Percentiles rank a stretch among this genome's conserved stretches.
phyloP scores from a whole-genome alignment of 2,329 filamentous ascomycete genomes.

The Neopestalotiopsis rosae region DNA sequence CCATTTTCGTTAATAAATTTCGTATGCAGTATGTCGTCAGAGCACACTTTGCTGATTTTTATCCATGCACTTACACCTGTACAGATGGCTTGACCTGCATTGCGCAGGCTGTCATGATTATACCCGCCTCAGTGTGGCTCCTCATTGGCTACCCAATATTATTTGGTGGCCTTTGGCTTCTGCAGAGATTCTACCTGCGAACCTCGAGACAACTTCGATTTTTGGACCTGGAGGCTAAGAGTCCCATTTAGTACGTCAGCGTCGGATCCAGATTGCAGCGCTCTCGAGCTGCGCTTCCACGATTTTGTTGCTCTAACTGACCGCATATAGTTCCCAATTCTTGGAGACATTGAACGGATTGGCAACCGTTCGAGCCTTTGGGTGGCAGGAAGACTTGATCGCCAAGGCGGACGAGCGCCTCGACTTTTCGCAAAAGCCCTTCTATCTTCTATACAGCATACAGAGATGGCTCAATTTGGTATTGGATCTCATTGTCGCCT shows the following conservation, averaged over 20 bases:
- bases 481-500: slow-evolving; percentile 37
- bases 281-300: neutral
- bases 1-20: slow-evolving; percentile 15
- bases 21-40: slow-evolving; percentile 8
- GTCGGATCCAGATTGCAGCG: neutral
- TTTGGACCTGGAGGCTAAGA: slow-evolving; percentile 49
- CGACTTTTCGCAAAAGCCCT: slow-evolving; percentile 35
- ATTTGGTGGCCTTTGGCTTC: slow-evolving; percentile 39
- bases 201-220: slow-evolving; percentile 52
- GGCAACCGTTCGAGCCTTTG: slow-evolving; percentile 50
- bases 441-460: slow-evolving; percentile 36
- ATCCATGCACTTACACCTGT: neutral
- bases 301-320: neutral
- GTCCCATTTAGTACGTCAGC: slow-evolving; percentile 41
- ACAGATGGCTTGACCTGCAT: slow-evolving; percentile 42
- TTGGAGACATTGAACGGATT: slow-evolving; percentile 48
- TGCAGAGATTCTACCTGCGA: slow-evolving; percentile 52
- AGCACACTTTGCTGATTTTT: neutral
- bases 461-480: slow-evolving; percentile 40
- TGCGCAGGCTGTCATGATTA: slow-evolving; percentile 18
- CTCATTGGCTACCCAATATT: slow-evolving; percentile 20
- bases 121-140: slow-evolving; percentile 17
- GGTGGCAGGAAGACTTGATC: slow-evolving; percentile 43
- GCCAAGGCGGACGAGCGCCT: slow-evolving; percentile 36
- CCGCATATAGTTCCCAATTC: slow-evolving; percentile 41